A percentile compares a stretch with the other conserved stretches of the same genome.
Conservation (phyloP, 768 basidiomycete genomes). For the Rubroboletus pulcherrimus region DNA sequence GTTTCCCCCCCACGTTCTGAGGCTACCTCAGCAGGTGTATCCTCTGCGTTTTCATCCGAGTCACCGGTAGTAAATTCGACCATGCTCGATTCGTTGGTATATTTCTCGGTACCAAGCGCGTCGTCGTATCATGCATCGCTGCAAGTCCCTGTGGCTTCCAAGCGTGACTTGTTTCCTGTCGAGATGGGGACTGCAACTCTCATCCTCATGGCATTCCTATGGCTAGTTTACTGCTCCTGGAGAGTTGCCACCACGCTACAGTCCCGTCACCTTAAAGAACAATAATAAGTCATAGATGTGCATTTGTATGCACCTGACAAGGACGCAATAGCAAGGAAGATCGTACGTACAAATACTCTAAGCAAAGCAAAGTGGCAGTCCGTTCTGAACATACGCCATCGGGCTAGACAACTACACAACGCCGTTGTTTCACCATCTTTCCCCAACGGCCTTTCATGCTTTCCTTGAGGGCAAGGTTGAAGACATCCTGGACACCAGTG, state of each 20-base stretch:
- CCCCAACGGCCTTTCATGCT: constrained; percentile 80
- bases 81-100: constrained; percentile 17
- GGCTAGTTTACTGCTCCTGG: constrained; percentile 28
- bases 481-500: constrained; percentile 86
- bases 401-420: constrained; percentile 58
- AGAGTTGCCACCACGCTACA: constrained; percentile 21
- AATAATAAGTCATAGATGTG: constrained; percentile 13
- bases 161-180: constrained; percentile 30
- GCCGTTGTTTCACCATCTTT: constrained; percentile 62
- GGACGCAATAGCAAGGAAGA: constrained; percentile 25
- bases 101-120: constrained; percentile 16
- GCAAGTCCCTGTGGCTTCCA: constrained; percentile 34
- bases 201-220: constrained; percentile 33
- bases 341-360: constrained; percentile 32
- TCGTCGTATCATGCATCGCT: constrained; percentile 7
- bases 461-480: constrained; percentile 83
- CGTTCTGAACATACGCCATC: constrained; percentile 9
- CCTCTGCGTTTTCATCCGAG: constrained; percentile 9
- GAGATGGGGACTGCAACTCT: constrained; percentile 35
- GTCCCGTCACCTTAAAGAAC: constrained; percentile 23
- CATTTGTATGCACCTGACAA: constrained; percentile 5
- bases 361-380: constrained; percentile 8
- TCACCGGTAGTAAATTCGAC: constrained; percentile 20
- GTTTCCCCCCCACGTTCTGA: constrained; percentile 5
- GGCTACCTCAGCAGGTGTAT: constrained; percentile 1